phyloP scores from a whole-genome alignment of 2,329 filamentous ascomycete genomes.

The Eurotiales sp. region DNA sequence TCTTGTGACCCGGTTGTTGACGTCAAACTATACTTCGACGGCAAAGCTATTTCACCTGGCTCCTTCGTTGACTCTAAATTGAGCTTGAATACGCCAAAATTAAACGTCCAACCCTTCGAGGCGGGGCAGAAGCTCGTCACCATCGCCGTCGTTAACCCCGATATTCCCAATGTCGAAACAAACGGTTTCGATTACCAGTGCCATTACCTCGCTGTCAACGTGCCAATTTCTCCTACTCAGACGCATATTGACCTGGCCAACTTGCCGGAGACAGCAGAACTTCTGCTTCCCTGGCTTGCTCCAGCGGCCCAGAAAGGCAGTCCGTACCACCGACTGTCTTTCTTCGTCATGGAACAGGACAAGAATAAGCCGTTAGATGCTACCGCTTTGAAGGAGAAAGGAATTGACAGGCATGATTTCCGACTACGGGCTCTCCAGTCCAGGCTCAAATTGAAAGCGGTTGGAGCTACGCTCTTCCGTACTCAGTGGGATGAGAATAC shows the following conservation, averaged over 20 bases:
- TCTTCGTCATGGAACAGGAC: constrained; percentile 80
- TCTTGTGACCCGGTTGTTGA: constrained; percentile 73
- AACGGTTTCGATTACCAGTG: constrained; percentile 77
- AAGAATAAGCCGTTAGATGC: constrained; percentile 58
- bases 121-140: constrained; percentile 76
- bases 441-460: constrained; percentile 64
- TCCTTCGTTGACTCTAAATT: constrained; percentile 70
- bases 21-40: constrained; percentile 75
- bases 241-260: constrained; percentile 63
- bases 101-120: constrained; percentile 83
- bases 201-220: constrained; percentile 79
- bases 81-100: constrained; percentile 68
- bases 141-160: constrained; percentile 80
- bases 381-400: constrained; percentile 51
- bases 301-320: constrained; percentile 85
- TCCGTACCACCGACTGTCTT: constrained; percentile 81
- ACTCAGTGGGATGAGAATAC: constrained; percentile 86
- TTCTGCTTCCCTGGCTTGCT: constrained; percentile 76
- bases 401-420: constrained; percentile 62
- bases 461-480: constrained; percentile 86
- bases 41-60: constrained; percentile 67
- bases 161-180: constrained; percentile 74
- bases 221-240: constrained; percentile 59
- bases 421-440: constrained; percentile 70
- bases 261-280: constrained; percentile 59